Evolutionary conservation across 352 stramenopile species (phyloP).

Genomic region (Saprolegnia parasitica): DNA sequence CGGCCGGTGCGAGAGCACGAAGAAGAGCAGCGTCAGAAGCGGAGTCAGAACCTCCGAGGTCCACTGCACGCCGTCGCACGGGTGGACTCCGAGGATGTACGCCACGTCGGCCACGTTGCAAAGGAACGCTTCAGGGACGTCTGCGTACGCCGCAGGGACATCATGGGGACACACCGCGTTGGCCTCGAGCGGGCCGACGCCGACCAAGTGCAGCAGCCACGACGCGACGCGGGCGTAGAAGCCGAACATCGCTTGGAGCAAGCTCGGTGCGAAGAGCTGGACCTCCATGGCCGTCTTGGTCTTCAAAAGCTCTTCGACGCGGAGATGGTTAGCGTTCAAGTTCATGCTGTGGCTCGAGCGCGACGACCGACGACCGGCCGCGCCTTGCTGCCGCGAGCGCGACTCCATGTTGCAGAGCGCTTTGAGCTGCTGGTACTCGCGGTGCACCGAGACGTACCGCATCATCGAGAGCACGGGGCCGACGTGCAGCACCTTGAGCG

Average conservation of each 20-base stretch:
- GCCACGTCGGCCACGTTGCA: slow-evolving; percentile 23
- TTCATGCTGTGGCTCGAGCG: slow-evolving; percentile 16
- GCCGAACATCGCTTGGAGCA: slow-evolving; percentile 6
- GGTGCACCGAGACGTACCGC: slow-evolving; percentile 44
- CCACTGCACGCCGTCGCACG: slow-evolving; percentile 24
- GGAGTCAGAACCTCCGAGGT: slow-evolving; percentile 39
- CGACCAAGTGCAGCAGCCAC: slow-evolving; percentile 1
- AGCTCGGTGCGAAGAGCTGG: slow-evolving; percentile 17
- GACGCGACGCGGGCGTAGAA: slow-evolving; percentile 1
- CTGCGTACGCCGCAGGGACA: not conserved
- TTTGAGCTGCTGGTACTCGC: slow-evolving; percentile 57
- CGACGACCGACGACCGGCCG: not conserved
- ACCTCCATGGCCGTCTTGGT: slow-evolving; percentile 25
- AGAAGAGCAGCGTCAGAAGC: slow-evolving; percentile 55
- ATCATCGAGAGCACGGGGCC: slow-evolving; percentile 56
- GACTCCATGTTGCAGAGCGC: slow-evolving; percentile 43
- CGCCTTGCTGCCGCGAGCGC: slow-evolving; percentile 13
- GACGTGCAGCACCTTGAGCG: slow-evolving; percentile 60
- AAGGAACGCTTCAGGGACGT: slow-evolving; percentile 5
- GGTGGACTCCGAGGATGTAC: slow-evolving; percentile 15
- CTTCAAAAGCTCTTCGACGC: slow-evolving; percentile 24
- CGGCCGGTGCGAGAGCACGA: slow-evolving; percentile 47
- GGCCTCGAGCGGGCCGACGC: not conserved
- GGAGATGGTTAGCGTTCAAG: slow-evolving; percentile 16
- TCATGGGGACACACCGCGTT: not conserved